Conservation (phyloP, 768 basidiomycete genomes). For the Boletus subcaerulescens region DNA sequence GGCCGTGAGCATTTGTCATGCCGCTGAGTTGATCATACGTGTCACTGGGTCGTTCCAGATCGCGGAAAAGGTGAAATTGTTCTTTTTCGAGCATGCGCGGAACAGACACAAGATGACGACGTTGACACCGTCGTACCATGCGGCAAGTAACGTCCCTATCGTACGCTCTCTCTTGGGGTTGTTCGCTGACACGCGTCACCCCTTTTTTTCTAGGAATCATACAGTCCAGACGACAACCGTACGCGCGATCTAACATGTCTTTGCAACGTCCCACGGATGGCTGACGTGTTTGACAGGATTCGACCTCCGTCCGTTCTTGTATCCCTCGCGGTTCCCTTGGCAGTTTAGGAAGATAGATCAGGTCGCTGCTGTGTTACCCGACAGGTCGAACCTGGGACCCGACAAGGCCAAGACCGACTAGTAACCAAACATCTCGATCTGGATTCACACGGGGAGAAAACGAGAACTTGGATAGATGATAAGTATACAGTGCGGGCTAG, state of each 20-base stretch:
- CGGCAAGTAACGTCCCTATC: constrained; percentile 48
- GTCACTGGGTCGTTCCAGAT: constrained; percentile 43
- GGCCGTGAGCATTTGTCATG: neutral
- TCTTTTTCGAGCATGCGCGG: constrained; percentile 95
- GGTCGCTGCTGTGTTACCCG: constrained; percentile 72
- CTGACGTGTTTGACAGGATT: constrained; percentile 56
- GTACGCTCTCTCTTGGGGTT: too few relatives aligned
- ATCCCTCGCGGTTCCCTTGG: constrained; percentile 92
- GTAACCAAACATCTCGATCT: constrained; percentile 8
- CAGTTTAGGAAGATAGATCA: constrained; percentile 96
- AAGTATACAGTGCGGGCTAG: constrained; percentile 9
- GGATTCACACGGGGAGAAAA: neutral
- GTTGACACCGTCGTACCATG: constrained; percentile 89
- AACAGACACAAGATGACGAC: constrained; percentile 99
- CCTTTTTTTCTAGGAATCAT: constrained; percentile 65
- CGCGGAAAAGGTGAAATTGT: constrained; percentile 94
- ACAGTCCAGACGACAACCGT: constrained; percentile 97
- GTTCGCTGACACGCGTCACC: neutral
- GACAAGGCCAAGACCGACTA: constrained; percentile 51
- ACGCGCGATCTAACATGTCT: constrained; percentile 25
- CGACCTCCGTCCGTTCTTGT: constrained; percentile 94
- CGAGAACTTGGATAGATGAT: neutral
- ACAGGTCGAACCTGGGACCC: constrained; percentile 47
- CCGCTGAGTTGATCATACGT: constrained; percentile 35
- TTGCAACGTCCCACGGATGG: too few relatives aligned